phyloP scores from a whole-genome alignment of 164 flowering plant species.

The Annona cherimola region DNA sequence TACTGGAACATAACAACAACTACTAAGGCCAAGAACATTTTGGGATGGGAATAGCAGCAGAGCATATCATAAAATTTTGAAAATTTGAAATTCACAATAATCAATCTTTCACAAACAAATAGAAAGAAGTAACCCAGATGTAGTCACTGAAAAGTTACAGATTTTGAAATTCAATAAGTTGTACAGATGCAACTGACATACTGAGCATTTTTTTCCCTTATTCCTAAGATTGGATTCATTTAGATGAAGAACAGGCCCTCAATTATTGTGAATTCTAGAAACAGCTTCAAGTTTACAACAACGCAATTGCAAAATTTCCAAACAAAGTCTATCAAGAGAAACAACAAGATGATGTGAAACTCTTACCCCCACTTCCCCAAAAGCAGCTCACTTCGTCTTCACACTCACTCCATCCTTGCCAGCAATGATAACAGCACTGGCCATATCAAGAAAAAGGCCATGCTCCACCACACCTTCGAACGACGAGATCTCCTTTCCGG shows the following conservation, averaged over 20 bases:
- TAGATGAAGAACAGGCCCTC: background rate
- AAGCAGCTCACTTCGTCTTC: conserved; percentile 11
- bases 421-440: conserved; percentile 13
- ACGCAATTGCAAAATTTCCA: background rate
- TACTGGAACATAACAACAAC: no score
- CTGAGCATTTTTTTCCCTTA: background rate
- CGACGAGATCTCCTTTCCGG: conserved; percentile 13
- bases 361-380: background rate
- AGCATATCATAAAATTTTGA: no score
- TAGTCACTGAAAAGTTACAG: background rate
- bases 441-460: conserved; percentile 15
- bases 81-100: background rate
- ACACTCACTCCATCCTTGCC: conserved; percentile 10
- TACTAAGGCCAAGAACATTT: background rate
- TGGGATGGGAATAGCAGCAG: background rate
- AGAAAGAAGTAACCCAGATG: background rate
- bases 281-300: background rate
- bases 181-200: background rate
- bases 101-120: background rate
- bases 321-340: background rate
- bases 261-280: background rate
- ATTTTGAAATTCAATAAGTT: background rate
- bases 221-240: background rate
- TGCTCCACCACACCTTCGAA: conserved; percentile 18
- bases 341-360: background rate